Evolutionary conservation across 2,329 filamentous ascomycete genomes (phyloP).

Genomic region (Aspergillus jensenii): DNA sequence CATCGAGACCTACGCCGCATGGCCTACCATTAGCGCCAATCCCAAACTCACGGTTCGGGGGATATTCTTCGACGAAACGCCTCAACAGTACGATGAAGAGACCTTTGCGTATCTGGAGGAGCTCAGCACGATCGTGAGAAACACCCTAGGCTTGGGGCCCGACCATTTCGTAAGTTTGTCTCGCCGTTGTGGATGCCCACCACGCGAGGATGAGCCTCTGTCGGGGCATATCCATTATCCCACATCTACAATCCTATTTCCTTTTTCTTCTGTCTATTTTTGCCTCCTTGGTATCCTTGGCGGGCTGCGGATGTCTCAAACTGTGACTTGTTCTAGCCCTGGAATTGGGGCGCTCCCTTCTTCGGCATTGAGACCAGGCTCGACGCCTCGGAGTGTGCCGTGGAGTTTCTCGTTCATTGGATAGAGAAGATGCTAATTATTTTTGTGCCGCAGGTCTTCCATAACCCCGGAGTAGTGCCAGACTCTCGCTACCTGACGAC

Average conservation of each 20-base stretch:
- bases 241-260: neutral
- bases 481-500: constrained; percentile 40
- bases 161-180: constrained; percentile 38
- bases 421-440: constrained; percentile 19
- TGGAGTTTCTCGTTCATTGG: neutral
- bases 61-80: constrained; percentile 53
- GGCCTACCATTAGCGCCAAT: constrained; percentile 38
- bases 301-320: neutral
- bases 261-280: neutral
- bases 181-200: constrained; percentile 12
- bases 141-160: constrained; percentile 32
- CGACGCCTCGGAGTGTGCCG: too few species aligned
- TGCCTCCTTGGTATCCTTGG: neutral
- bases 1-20: constrained; percentile 47
- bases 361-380: neutral
- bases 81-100: constrained; percentile 35
- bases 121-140: constrained; percentile 33
- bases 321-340: constrained; percentile 2
- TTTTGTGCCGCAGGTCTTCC: constrained; percentile 36
- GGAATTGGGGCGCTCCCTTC: constrained; percentile 1
- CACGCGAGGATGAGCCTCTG: constrained; percentile 1
- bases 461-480: constrained; percentile 49
- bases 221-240: neutral
- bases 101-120: constrained; percentile 35
- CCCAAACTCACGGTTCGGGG: constrained; percentile 44